These are phyloP conservation scores for Solanum chilense DNA, from an alignment of 257 asterid genomes.

Conservation along the genomic window DNA sequence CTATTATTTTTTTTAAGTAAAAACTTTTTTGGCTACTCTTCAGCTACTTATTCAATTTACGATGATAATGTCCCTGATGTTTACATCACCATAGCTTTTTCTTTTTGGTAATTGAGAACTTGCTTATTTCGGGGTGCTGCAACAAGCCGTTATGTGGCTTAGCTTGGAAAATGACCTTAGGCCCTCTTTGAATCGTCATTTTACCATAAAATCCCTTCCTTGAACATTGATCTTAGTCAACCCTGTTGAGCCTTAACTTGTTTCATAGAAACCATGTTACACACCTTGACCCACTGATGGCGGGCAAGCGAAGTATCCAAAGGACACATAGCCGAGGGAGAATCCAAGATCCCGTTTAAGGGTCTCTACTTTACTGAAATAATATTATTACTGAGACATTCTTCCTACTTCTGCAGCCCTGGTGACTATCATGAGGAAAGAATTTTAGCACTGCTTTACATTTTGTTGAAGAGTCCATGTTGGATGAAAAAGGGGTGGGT, in stretches of 20 bases:
- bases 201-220: neutral
- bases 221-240: neutral
- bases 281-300: neutral
- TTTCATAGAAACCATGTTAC: neutral
- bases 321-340: neutral
- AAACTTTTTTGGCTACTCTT: neutral
- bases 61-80: neutral
- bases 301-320: neutral
- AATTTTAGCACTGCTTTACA: neutral
- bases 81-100: neutral
- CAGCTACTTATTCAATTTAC: neutral
- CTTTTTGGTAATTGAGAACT: neutral
- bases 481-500: neutral
- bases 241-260: neutral
- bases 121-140: neutral
- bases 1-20: neutral
- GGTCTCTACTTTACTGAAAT: neutral
- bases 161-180: neutral
- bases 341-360: neutral
- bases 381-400: neutral
- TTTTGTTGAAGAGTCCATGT: neutral
- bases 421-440: neutral
- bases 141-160: neutral
- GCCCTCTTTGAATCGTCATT: neutral
- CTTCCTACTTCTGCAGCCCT: neutral